Conservation (phyloP, 108 stramenopile genomes). For the Cylindrotheca fusiformis region DNA sequence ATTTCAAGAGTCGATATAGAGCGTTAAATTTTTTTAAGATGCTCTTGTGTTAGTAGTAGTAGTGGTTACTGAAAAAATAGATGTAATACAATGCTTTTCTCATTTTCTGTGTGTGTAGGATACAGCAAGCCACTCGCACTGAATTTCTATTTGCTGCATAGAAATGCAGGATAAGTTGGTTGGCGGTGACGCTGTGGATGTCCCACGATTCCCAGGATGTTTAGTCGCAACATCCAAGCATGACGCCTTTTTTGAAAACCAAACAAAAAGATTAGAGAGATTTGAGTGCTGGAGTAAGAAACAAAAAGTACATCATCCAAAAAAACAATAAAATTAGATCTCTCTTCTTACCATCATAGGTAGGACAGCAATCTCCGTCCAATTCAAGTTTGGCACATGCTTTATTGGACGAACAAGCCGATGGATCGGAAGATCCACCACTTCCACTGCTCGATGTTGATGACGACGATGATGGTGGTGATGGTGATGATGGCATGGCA, state of each 20-base stretch:
- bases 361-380: conserved; percentile 42
- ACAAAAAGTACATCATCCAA: no score
- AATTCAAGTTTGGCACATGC: conserved; percentile 26
- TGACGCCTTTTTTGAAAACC: no score
- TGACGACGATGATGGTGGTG: background rate
- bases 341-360: no score
- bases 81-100: background rate
- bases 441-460: background rate
- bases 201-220: background rate
- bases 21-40: background rate
- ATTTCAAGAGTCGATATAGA: background rate
- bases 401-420: conserved; percentile 22
- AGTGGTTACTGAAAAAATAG: no score
- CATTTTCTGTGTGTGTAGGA: background rate
- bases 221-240: conserved; percentile 1
- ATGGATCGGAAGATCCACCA: background rate
- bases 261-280: no score
- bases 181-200: background rate
- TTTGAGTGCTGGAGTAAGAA: no score
- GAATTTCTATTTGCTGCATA: background rate
- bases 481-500: background rate
- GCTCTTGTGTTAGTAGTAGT: background rate
- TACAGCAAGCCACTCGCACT: background rate
- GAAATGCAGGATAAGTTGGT: background rate
- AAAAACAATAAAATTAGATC: no score